phyloP scores from a whole-genome alignment of 371 early-diverging fungal species.

The Circinella umbellata region DNA sequence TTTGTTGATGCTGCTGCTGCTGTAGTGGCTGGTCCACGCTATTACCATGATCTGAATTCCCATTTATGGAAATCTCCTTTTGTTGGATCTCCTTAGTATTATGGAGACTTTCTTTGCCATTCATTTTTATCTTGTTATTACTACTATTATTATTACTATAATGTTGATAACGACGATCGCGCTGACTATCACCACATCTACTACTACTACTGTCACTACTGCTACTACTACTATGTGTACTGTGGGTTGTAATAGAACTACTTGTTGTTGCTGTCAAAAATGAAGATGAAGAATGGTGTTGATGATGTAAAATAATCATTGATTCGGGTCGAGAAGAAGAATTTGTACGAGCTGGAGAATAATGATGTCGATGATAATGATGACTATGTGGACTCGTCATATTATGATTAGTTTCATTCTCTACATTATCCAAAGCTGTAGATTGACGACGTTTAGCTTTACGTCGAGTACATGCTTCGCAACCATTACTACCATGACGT shows the following conservation, averaged over 20 bases:
- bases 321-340: neutral
- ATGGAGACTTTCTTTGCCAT: neutral
- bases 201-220: too few relatives aligned
- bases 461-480: conserved; percentile 6
- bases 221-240: neutral
- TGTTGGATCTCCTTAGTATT: neutral
- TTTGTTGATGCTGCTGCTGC: neutral
- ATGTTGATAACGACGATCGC: neutral
- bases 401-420: neutral
- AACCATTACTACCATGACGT: neutral
- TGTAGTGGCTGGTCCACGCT: neutral
- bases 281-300: neutral
- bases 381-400: neutral
- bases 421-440: neutral
- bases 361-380: conserved; percentile 1
- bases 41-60: neutral
- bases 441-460: neutral
- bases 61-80: conserved; percentile 4
- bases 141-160: neutral
- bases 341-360: neutral
- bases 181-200: too few relatives aligned
- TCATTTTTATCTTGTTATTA: neutral
- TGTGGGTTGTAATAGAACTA: neutral
- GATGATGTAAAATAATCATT: neutral
- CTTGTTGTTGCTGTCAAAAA: neutral